Base-by-base conservation (phyloP, 1,284 basidiomycete genomes). In the Ceratobasidium theobromae region DNA sequence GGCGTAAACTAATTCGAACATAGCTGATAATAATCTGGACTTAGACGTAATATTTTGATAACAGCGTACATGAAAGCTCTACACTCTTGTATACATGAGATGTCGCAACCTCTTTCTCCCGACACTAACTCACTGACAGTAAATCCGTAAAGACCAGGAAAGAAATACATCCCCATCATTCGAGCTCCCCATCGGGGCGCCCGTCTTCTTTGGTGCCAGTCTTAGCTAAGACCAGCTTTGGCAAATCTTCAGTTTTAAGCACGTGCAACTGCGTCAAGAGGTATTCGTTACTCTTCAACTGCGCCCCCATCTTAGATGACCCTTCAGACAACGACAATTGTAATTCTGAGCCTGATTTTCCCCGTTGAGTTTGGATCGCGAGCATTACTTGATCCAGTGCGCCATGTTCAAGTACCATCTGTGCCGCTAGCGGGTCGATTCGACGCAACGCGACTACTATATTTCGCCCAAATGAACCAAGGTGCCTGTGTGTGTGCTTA, bases 381-480 rank as follows among this genome's bases (percentile, higher is more conserved):
- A 27, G 48, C 12, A 64, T 32, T 4, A 64, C 35, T 43, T 64
- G 48, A 18, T 64, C 60, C 8, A 64, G 38, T 2, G 60, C 60
- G 14, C 49, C 48, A 32, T 64, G 60, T 18, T 64, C 60, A 9
- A 64, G 27, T 2, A 64, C 49, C 11, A 38, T 64, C 25, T 23
- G 49, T 9, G 48, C 60, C 14, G 45, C 48, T 16, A n/a, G 30
- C 11, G 48, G 48, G 18, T 53, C 60, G 49, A 64, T 43, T 21
- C 38, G 33, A 30, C 43, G 48, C n/a, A 64, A 21, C 11, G 27
- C 49, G 1, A 9, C 23, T 25, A 43, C 35, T 35, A 64, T 41
- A 21, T 53, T 64, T 43, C 60, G 32, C n/a, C 60, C 60, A 53
- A 64, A 53, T 5, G 60, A 52, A 21, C 53, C 48, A n/a, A 64